Evolutionary conservation across 768 basidiomycete genomes (phyloP).

Genomic region (Tulasnella sp.): DNA sequence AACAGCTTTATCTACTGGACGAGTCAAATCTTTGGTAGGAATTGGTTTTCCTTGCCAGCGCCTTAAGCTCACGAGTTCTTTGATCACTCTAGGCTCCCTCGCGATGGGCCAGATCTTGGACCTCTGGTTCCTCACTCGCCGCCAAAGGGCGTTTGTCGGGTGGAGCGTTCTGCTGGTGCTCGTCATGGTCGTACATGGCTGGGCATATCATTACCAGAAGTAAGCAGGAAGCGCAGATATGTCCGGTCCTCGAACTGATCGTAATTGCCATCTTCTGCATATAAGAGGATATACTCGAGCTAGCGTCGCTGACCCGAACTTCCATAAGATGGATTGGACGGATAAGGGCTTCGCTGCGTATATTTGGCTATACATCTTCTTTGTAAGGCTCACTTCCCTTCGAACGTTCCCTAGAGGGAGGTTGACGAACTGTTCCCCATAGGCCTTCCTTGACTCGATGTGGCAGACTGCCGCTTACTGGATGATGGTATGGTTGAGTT

Average conservation of each 20-base stretch:
- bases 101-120: slow-evolving; percentile 62
- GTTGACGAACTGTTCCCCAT: neutral
- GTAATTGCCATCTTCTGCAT: too few relatives aligned
- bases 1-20: slow-evolving; percentile 76
- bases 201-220: slow-evolving; percentile 71
- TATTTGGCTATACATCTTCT: slow-evolving; percentile 32
- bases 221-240: slow-evolving; percentile 29
- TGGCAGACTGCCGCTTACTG: slow-evolving; percentile 58
- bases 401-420: slow-evolving; percentile 29
- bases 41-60: neutral
- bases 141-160: slow-evolving; percentile 57
- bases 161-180: slow-evolving; percentile 51
- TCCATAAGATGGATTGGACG: slow-evolving; percentile 45
- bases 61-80: neutral
- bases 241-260: too few relatives aligned
- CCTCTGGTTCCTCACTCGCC: slow-evolving; percentile 40
- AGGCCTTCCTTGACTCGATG: slow-evolving; percentile 59
- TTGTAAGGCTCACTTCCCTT: neutral
- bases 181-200: slow-evolving; percentile 59
- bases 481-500: slow-evolving; percentile 1
- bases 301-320: slow-evolving; percentile 27
- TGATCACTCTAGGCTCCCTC: slow-evolving; percentile 30
- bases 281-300: slow-evolving; percentile 47
- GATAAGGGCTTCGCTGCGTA: slow-evolving; percentile 43
- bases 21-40: slow-evolving; percentile 54